Conservation (phyloP, 208 protist genomes). For the Leishmania mexicana region DNA sequence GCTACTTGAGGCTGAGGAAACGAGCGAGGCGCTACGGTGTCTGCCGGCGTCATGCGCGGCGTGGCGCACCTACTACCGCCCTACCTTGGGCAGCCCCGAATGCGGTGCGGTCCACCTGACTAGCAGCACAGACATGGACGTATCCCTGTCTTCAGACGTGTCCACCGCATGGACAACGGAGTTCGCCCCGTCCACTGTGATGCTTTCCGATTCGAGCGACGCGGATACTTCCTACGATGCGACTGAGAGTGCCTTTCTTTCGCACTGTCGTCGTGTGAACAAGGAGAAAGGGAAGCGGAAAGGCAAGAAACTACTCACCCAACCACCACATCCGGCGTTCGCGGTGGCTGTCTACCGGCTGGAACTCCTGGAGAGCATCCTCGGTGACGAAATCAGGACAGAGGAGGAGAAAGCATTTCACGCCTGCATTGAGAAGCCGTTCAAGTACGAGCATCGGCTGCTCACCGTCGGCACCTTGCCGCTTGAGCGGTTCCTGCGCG, state of each 20-base stretch:
- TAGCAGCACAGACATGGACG: neutral
- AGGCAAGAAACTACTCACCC: neutral
- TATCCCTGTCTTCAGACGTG: neutral
- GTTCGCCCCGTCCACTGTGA: neutral
- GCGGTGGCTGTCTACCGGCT: conserved; percentile 6
- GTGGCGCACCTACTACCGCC: conserved; percentile 6
- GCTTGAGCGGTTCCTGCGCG: conserved; percentile 36
- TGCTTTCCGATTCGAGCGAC: neutral
- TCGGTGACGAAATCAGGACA: conserved; percentile 27
- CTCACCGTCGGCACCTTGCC: conserved; percentile 35
- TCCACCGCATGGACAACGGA: neutral
- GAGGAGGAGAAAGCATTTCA: conserved; percentile 31
- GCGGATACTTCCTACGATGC: neutral
- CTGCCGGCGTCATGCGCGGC: conserved; percentile 35
- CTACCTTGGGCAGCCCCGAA: neutral
- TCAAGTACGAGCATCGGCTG: conserved; percentile 34
- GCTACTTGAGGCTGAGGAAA: conserved; percentile 40
- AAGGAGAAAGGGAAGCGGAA: neutral
- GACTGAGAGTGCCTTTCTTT: no score
- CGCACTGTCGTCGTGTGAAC: neutral
- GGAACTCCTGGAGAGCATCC: conserved; percentile 37
- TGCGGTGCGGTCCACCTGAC: neutral
- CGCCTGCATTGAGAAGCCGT: neutral
- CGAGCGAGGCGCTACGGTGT: conserved; percentile 34
- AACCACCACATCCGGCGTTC: conserved; percentile 7